Evolutionary conservation across 352 stramenopile species (phyloP).

Genomic region (Phytophthora litchii): DNA sequence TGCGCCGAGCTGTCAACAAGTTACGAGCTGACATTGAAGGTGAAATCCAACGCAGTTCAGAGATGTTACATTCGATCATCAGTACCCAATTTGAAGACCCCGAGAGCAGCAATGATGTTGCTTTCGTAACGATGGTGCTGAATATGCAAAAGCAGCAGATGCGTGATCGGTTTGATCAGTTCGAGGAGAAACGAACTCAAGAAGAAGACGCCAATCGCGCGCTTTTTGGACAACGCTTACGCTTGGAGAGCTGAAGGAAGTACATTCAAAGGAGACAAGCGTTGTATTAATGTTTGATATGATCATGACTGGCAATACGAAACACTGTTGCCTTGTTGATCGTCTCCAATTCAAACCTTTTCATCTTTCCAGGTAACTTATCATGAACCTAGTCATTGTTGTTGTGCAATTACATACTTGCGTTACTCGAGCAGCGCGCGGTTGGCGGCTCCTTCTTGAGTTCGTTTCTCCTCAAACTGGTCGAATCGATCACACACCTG

Average conservation of each 20-base stretch:
- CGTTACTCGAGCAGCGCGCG: slow-evolving; percentile 17
- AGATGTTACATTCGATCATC: slow-evolving; percentile 28
- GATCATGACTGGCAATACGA: too few species aligned
- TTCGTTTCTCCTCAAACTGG: slow-evolving; percentile 17
- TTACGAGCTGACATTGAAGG: slow-evolving; percentile 18
- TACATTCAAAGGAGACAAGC: too few species aligned
- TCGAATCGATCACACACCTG: slow-evolving; percentile 30
- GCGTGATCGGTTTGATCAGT: slow-evolving; percentile 22
- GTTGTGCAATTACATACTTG: too few species aligned
- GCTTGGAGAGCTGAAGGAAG: too few species aligned
- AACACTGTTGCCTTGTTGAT: too few species aligned
- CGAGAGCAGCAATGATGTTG: slow-evolving; percentile 19
- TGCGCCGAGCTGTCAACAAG: slow-evolving; percentile 12
- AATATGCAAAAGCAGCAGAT: slow-evolving; percentile 27
- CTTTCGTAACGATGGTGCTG: slow-evolving; percentile 30
- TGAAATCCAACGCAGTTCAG: slow-evolving; percentile 20
- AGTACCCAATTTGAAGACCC: slow-evolving; percentile 26
- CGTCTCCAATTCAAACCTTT: too few species aligned
- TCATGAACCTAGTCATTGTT: too few species aligned
- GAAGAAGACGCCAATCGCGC: slow-evolving; percentile 14
- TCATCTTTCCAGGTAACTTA: too few species aligned
- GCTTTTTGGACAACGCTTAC: slow-evolving; percentile 1
- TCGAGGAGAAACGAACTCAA: slow-evolving; percentile 14
- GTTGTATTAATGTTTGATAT: too few species aligned
- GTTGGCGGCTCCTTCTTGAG: slow-evolving; percentile 12